A percentile compares a stretch with the other conserved stretches of the same genome.
Conservation (phyloP, 2,329 filamentous ascomycete species). For the Thelonectria rubi region DNA sequence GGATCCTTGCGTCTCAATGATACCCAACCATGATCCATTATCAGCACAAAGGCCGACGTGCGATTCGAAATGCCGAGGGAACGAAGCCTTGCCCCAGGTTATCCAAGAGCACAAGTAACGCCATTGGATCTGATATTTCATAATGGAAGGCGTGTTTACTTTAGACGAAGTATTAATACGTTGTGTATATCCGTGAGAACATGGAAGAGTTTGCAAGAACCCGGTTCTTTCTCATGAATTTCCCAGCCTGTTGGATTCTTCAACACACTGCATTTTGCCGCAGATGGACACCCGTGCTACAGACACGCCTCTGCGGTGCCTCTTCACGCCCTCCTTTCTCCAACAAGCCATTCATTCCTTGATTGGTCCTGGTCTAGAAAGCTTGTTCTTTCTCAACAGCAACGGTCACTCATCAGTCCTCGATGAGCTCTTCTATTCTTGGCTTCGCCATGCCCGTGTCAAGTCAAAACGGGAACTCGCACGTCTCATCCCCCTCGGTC, state of each 20-base stretch:
- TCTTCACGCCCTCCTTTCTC: conserved; percentile 8
- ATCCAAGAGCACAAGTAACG: no score
- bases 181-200: neutral
- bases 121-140: neutral
- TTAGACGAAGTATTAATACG: neutral
- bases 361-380: conserved; percentile 8
- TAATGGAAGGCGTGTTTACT: neutral
- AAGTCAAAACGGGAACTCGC: neutral
- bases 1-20: conserved; percentile 20
- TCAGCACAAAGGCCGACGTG: neutral
- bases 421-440: neutral
- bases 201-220: neutral
- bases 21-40: conserved; percentile 9
- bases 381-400: conserved; percentile 5
- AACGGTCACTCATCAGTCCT: neutral
- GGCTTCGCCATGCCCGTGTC: neutral
- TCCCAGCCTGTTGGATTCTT: neutral
- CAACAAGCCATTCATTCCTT: conserved; percentile 8
- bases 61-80: conserved; percentile 4
- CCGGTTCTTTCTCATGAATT: neutral
- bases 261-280: neutral
- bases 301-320: conserved; percentile 8
- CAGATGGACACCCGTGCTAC: conserved; percentile 6
- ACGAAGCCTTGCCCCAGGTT: no score
- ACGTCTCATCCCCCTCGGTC: neutral